These are phyloP conservation scores for Paramecium biaurelia DNA, from an alignment of 73 alveolate genomes.

Conservation along the genomic window DNA sequence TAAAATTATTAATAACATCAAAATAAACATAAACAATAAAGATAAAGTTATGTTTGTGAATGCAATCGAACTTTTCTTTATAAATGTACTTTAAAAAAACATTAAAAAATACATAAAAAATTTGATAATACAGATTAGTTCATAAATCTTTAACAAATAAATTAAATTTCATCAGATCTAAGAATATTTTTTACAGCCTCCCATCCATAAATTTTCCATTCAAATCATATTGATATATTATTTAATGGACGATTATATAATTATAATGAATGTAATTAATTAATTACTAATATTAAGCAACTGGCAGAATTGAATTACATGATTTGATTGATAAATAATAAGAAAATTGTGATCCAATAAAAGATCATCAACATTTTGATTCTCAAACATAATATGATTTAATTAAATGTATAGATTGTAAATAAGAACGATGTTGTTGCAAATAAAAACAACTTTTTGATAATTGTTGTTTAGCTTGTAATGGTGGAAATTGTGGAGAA, in stretches of 20 bases:
- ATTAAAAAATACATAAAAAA: background rate
- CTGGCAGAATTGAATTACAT: slow-evolving; percentile 4
- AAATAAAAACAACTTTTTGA: background rate
- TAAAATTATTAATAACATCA: slow-evolving; percentile 36
- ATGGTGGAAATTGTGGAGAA: slow-evolving; percentile 30
- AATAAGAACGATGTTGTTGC: background rate
- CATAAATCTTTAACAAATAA: background rate
- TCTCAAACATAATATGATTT: background rate
- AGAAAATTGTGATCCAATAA: background rate
- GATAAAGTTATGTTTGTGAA: slow-evolving; percentile 16
- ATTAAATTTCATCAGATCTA: background rate
- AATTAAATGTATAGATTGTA: background rate
- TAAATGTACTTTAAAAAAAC: slow-evolving; percentile 53
- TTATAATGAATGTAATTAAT: background rate
- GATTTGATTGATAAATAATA: background rate
- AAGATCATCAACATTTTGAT: background rate
- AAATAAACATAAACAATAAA: background rate
- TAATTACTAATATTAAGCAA: background rate
- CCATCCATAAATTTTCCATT: background rate
- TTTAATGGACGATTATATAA: background rate
- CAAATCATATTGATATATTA: background rate
- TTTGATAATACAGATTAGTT: background rate
- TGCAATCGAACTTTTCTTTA: slow-evolving; percentile 52
- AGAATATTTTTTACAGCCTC: slow-evolving; percentile 10
- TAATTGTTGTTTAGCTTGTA: background rate